Base-by-base conservation (phyloP, 306 rosid species). In the Castanea sativa region DNA sequence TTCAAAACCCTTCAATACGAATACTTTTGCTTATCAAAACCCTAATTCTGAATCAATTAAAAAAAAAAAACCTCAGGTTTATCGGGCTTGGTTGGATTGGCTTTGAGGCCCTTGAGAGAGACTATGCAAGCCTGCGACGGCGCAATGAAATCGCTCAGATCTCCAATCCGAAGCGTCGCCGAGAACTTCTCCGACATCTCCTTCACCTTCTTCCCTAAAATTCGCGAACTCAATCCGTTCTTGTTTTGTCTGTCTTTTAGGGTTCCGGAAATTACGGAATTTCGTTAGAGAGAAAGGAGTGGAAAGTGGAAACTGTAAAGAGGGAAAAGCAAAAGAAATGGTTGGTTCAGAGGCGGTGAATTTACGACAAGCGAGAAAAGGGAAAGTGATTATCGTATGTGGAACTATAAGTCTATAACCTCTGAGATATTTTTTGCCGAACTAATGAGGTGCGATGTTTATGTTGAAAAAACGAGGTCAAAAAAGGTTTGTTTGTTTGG, bases 71-170 rank as follows among this genome's bases (percentile, higher is more conserved):
- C 97, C 95, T 94, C 90, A 1, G 88, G 59, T 71, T 87, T 94
- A 57, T 83, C 86, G 5, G 92, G 73, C 74, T 81, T 87, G 15
- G 81, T 45, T 55, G 89, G 4, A 69, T 87, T 78, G 23, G 89
- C 20, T 81, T 92, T 92, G 11, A 88, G 68, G 4, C 97, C 97
- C 73, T 93, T 94, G 78, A 92, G 97, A 73, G 98, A 95, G 21
- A 95, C 98, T 78, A 95, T 90, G 69, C 98, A 95, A 41, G 90
- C 94, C 80, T 95, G 98, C 5, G 98, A 90, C 5, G 99, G 99
- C 6, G 99, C 93, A 32, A 95, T 89, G 86, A 84, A 95, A 80
- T 95, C 99, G 78, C 86, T 95, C 78, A 95, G 92, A 84, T 95
- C 99, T 70, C 94, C 93, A 71, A 95, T 91, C 69, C 98, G 93